Evolutionary conservation across 2,329 filamentous ascomycete genomes (phyloP).

Genomic region (Aureobasidium melanogenum): DNA sequence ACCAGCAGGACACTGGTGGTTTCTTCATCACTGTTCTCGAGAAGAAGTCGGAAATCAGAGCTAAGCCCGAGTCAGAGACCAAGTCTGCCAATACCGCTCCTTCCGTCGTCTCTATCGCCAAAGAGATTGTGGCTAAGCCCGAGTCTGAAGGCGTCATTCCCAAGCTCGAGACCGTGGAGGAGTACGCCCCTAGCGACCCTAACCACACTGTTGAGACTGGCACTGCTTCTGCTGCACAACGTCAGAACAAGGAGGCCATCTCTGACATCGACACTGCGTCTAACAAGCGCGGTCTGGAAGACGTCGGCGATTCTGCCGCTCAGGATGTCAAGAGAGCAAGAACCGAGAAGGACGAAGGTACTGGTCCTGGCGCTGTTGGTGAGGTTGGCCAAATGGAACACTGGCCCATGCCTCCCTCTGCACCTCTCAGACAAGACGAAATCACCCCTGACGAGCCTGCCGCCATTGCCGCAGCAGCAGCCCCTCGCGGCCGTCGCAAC

Average conservation of each 20-base stretch:
- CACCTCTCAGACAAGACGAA: conserved; percentile 12
- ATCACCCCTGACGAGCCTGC: conserved; percentile 15
- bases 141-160: conserved; percentile 22
- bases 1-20: conserved; percentile 89
- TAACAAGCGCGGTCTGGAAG: conserved; percentile 34
- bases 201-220: conserved; percentile 13
- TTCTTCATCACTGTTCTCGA: conserved; percentile 97
- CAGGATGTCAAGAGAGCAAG: conserved; percentile 26
- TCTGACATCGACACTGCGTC: conserved; percentile 5
- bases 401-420: conserved; percentile 18
- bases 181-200: conserved; percentile 22
- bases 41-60: conserved; percentile 80
- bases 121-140: conserved; percentile 30
- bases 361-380: conserved; percentile 17
- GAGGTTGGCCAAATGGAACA: conserved; percentile 19
- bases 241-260: conserved; percentile 18
- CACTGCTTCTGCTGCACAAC: conserved; percentile 18
- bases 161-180: conserved; percentile 22
- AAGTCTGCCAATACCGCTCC: conserved; percentile 28
- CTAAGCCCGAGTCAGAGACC: conserved; percentile 57
- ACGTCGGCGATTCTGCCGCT: conserved; percentile 23
- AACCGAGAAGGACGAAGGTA: conserved; percentile 22
- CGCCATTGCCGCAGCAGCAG: conserved; percentile 13
- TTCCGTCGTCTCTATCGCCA: conserved; percentile 25
- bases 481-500: conserved; percentile 22